Base-by-base conservation (phyloP, 352 stramenopile genomes). In the Hyaloperonospora arabidopsidis region DNA sequence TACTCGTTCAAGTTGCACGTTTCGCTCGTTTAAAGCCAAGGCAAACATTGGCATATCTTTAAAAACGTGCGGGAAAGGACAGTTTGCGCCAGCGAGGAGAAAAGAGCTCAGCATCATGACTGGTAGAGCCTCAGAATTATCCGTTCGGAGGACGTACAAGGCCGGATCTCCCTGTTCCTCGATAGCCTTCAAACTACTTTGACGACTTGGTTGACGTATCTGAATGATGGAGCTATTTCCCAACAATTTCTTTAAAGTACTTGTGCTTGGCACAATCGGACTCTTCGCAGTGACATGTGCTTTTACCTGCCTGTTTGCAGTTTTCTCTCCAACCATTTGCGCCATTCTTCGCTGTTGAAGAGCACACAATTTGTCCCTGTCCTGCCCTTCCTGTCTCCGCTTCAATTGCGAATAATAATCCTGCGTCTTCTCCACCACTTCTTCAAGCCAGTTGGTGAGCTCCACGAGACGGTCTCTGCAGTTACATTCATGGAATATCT, bases 391-490 rank as follows among this genome's bases (percentile, higher is more conserved):
- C 18, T 69, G 54, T 15, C 58, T 61, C 4, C 68, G 57, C n/a
- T 76, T 51, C 57, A 77, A 59, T 22, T 71, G 65, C 1, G 50
- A 39, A 43, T 68, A 89, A 44, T 79, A 86, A 18, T 29, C 65
- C 41, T 86, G 76, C n/a, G 80, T 89, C 41, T 78, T 86, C n/a
- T 86, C 76, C 5, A 79, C 64, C 34, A 89, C 79, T 18, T 65
- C 73, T 29, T 64, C 51, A 8, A 90, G 67, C 83, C 83, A 90
- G 2, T 63, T 62, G 45, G 86, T 73, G 2, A 93, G 71, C 53
- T 90, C 76, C 38, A 87, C 68, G 14, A 93, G 63, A 3, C 83
- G 79, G 48, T 88, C 83, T 52, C 80, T 83, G 65, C 79, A 89
- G 25, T 85, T 74, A 49, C 86, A 85, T 19, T 77, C 78, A 54